Conservation (phyloP, 106 monocot genomes). For the Dendrobium catenatum region DNA sequence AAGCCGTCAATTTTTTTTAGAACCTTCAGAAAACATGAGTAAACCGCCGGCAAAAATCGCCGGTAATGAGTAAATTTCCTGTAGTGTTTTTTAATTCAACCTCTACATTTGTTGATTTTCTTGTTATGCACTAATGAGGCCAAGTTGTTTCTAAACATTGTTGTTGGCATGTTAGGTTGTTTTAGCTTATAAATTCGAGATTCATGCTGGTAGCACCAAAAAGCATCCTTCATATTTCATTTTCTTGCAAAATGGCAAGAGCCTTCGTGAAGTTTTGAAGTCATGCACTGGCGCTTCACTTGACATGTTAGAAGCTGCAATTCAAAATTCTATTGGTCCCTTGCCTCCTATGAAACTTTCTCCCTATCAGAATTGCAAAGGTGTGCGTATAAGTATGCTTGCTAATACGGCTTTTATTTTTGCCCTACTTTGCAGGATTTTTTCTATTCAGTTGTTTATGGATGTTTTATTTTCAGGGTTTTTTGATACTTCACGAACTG, state of each 20-base stretch:
- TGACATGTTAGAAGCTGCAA: slow-evolving; percentile 58
- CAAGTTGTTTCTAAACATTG: slow-evolving; percentile 6
- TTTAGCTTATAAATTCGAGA: slow-evolving; percentile 69
- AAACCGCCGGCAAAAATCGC: too few species aligned
- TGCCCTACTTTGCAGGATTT: not conserved
- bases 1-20: too few species aligned
- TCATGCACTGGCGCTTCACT: slow-evolving; percentile 55
- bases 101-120: not conserved
- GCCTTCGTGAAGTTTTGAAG: slow-evolving; percentile 61
- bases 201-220: slow-evolving; percentile 87
- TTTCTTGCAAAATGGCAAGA: slow-evolving; percentile 74
- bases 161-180: slow-evolving; percentile 39
- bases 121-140: not conserved
- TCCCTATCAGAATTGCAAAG: slow-evolving; percentile 40
- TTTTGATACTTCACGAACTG: slow-evolving; percentile 24
- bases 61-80: too few species aligned
- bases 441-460: slow-evolving; percentile 13
- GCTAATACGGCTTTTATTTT: not conserved
- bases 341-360: slow-evolving; percentile 16
- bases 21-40: too few species aligned
- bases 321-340: slow-evolving; percentile 51
- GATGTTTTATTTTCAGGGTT: slow-evolving; percentile 17
- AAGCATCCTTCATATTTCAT: slow-evolving; percentile 88
- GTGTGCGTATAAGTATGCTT: slow-evolving; percentile 10
- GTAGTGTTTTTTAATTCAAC: slow-evolving; percentile 3